Evolutionary conservation across 2,329 filamentous ascomycete genomes (phyloP).

Genomic region (Penicillium sp.): DNA sequence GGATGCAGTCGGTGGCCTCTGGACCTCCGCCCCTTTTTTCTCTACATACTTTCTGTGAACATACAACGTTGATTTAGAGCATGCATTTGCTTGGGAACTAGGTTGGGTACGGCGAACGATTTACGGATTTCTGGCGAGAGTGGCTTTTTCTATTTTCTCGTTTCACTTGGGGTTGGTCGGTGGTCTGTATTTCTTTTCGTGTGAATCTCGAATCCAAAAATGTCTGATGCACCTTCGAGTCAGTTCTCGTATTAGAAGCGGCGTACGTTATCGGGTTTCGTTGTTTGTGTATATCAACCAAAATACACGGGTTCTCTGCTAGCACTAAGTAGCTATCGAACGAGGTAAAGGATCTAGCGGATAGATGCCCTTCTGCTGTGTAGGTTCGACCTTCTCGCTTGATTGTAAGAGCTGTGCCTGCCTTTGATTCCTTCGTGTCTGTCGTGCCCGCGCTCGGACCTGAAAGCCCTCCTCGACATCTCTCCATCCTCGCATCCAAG

Average conservation of each 20-base stretch:
- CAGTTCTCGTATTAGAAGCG: not conserved
- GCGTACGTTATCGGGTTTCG: not conserved
- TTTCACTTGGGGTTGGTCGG: conserved; percentile 13
- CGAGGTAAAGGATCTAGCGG: not conserved
- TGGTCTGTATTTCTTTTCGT: conserved; percentile 23
- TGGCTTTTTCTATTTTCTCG: conserved; percentile 21
- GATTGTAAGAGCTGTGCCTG: conserved; percentile 11
- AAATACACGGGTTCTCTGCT: not conserved
- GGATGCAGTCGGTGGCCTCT: not conserved
- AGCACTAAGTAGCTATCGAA: not conserved
- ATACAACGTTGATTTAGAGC: conserved; percentile 41
- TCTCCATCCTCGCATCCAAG: conserved; percentile 53
- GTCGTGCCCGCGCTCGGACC: conserved; percentile 64
- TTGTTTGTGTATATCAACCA: not conserved
- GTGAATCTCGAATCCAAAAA: conserved; percentile 23
- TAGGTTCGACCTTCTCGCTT: not conserved
- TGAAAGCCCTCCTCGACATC: conserved; percentile 50
- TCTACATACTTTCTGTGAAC: conserved; percentile 33
- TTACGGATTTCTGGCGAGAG: conserved; percentile 32
- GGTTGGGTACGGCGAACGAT: conserved; percentile 36
- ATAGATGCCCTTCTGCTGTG: not conserved
- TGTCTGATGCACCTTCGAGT: conserved; percentile 15
- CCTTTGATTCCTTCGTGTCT: conserved; percentile 53
- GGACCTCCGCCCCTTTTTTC: conserved; percentile 8
- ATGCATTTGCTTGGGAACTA: conserved; percentile 37